phyloP scores from a whole-genome alignment of 495 filamentous ascomycete genomes.

The Neurospora sp. region DNA sequence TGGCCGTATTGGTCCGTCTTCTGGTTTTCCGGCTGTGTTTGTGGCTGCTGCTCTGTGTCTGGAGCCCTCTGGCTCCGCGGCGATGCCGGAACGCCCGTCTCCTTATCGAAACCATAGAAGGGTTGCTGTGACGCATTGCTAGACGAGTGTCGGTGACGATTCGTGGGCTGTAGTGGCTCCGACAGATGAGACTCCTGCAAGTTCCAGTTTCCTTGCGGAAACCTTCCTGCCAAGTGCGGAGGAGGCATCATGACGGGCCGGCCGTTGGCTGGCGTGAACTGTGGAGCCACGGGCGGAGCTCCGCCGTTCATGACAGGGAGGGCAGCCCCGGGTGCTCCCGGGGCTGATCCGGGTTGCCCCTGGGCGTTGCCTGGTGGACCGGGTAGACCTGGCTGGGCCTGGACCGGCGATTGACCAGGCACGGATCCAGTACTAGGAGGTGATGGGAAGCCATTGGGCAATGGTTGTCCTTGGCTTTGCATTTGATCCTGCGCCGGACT shows the following conservation, averaged over 20 bases:
- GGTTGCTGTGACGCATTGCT: constrained; percentile 26
- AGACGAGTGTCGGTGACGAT: constrained; percentile 24
- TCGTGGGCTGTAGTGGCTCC: constrained; percentile 32
- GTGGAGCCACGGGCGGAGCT: not conserved
- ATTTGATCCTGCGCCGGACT: constrained; percentile 8
- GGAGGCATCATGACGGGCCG: constrained; percentile 11
- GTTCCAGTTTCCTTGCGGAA: constrained; percentile 31
- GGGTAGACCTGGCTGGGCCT: not conserved
- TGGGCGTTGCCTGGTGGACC: constrained; percentile 14
- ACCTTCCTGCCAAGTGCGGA: constrained; percentile 14
- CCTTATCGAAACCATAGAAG: constrained; percentile 35
- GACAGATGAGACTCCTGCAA: constrained; percentile 35
- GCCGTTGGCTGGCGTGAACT: constrained; percentile 1
- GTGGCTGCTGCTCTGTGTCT: constrained; percentile 7
- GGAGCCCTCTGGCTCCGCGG: constrained; percentile 11
- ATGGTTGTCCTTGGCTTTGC: constrained; percentile 11
- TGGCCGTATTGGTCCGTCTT: not conserved
- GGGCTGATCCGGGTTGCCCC: not conserved
- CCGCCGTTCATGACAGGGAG: constrained; percentile 8
- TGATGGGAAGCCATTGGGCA: not conserved
- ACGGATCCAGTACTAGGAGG: not conserved
- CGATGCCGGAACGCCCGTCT: constrained; percentile 22
- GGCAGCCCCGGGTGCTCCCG: constrained; percentile 5
- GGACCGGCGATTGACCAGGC: constrained; percentile 2
- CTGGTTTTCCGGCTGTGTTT: constrained; percentile 11